Base-by-base conservation (phyloP, 129 eudicot genomes). In the Artemisia annua region DNA sequence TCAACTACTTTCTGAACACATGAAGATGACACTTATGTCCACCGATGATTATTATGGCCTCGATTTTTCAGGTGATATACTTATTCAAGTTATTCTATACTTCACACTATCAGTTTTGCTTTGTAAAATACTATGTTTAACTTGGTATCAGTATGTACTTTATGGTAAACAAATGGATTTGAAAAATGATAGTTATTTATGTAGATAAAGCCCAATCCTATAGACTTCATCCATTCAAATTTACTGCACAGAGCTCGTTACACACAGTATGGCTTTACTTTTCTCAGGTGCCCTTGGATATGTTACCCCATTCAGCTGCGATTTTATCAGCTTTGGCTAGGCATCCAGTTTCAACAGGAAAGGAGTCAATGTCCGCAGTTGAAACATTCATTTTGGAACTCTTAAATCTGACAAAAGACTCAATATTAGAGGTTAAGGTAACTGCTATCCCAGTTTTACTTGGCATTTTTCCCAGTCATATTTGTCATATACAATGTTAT, bases 21-120 rank as follows among this genome's bases (percentile, higher is more conserved):
- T 90, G 72, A 84, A 90, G 78, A 86, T 94, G 99, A 94, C 92
- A 59, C 83, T 88, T 15, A 82, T 88, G 85, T 88, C 99, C 53
- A 81, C 85, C 11, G 89, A 80, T 69, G 97, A 86, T 57, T 94
- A 86, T 78, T 69, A 46, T 28, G 56, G 35, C 68, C 53, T 87
- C 49, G 87, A n/a, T 90, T 76, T 90, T 84, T 76, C 89, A 83
- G 98, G 98, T 88, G 75, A 24, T 59, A 19, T 55, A 8, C n/a
- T n/a, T n/a, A n/a, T n/a, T n/a, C n/a, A n/a, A n/a, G n/a, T n/a
- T n/a, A n/a, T n/a, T n/a, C n/a, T n/a, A n/a, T n/a, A n/a, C n/a
- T n/a, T n/a, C n/a, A n/a, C n/a, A n/a, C n/a, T n/a, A n/a, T n/a
- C n/a, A n/a, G n/a, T n/a, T n/a, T n/a, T n/a, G n/a, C n/a, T n/a